phyloP scores from a whole-genome alignment of 116 monocot species.

The Dioscorea cayenensis region DNA sequence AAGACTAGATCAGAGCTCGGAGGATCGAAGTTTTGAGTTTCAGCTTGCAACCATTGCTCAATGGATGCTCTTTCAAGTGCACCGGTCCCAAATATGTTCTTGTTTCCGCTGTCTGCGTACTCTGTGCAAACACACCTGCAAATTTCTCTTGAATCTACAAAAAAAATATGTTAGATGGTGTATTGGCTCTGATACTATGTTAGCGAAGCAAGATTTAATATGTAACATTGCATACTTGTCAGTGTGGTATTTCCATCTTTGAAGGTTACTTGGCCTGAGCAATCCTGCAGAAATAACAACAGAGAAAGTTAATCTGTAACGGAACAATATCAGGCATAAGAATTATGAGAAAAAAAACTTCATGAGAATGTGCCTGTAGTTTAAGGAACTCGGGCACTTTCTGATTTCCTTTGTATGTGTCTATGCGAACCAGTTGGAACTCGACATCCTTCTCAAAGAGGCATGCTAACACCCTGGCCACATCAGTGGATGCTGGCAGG shows the following conservation, averaged over 20 bases:
- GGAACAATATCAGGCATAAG: not conserved
- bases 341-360: not conserved
- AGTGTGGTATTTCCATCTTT: conserved; percentile 9
- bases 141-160: conserved; percentile 10
- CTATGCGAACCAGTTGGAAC: conserved; percentile 35
- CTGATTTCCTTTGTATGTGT: conserved; percentile 18
- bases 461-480: conserved; percentile 43
- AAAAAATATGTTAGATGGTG: not conserved
- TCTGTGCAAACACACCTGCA: not conserved
- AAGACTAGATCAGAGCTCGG: conserved; percentile 11
- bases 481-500: conserved; percentile 28
- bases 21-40: conserved; percentile 8
- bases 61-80: conserved; percentile 3
- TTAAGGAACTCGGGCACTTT: conserved; percentile 27
- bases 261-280: conserved; percentile 15
- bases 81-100: not conserved
- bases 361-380: conserved; percentile 16
- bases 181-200: not conserved
- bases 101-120: conserved; percentile 2
- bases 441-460: conserved; percentile 52
- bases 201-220: not conserved
- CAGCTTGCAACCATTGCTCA: conserved; percentile 13
- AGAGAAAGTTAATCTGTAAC: not conserved
- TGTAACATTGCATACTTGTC: not conserved
- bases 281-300: conserved; percentile 3